Evolutionary conservation across 129 eudicot genomes (phyloP), one percentile per base, ranked within the genome.

Genomic region (Chrysanthemum makinoi): DNA sequence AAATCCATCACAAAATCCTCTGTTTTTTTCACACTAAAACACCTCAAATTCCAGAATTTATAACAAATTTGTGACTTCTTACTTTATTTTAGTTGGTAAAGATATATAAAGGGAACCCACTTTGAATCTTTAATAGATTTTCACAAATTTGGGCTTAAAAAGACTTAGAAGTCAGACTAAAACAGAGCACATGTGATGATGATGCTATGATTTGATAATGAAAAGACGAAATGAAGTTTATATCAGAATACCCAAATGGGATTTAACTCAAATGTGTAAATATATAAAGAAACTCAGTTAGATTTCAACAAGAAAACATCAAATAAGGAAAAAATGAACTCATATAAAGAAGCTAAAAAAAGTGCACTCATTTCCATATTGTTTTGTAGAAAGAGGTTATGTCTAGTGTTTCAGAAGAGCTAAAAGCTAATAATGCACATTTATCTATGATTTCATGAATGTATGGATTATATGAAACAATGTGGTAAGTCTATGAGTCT

Each of bases 351-450:
- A 60, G 59, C 30, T 58, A 71, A 50, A 69, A 78, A 61, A 62
- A 65, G 79, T 10, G 62, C 78, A 15, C 72, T 78, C 57, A 55
- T 72, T 76, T 75, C 33, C 68, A 47, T 64, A 55, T 44, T 81
- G 75, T 70, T 77, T 80, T 85, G 75, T 78, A 62, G 74, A 69
- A 77, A 68, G 55, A 66, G 33, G 53, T 49, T 73, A 55, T 19
- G 53, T 16, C 69, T 85, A 79, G 79, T 43, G 79, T 63, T 52
- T 80, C 86, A 81, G 86, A 64, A 70, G 61, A 77, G 82, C 77
- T 72, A 75, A 79, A 68, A 54, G 71, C 47, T 51, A 79, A 73
- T 9, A 53, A 51, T 51, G 78, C 82, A 85, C 89, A 72, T 70
- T 68, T 67, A 58, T 81, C 86, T 3, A 85, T 71, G 84, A 28